These are phyloP conservation scores for Chalaropsis thielavioides DNA, from an alignment of 2,329 filamentous ascomycete species.

Conservation along the genomic window DNA sequence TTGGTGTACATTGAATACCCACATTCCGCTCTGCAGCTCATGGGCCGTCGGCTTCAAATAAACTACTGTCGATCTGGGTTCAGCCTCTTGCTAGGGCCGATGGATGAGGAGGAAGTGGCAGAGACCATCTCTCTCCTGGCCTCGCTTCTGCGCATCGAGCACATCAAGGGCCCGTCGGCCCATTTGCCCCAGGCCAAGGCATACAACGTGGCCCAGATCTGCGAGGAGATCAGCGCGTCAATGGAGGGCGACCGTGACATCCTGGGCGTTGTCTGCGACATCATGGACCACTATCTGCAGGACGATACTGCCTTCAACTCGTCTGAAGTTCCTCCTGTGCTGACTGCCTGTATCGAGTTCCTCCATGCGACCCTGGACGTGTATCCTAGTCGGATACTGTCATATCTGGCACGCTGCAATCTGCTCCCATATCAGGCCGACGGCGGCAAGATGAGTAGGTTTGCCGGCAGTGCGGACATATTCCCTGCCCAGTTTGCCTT, in stretches of 20 bases:
- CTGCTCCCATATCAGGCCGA: constrained; percentile 64
- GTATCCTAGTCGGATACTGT: constrained; percentile 79
- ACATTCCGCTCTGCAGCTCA: constrained; percentile 66
- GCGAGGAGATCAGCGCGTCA: constrained; percentile 42
- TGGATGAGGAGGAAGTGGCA: constrained; percentile 47
- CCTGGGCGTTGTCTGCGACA: constrained; percentile 65
- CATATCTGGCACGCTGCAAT: constrained; percentile 67
- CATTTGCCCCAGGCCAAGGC: constrained; percentile 16
- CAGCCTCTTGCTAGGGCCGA: constrained; percentile 36
- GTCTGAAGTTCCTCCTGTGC: constrained; percentile 49
- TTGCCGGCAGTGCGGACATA: constrained; percentile 73
- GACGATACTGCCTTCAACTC: constrained; percentile 43
- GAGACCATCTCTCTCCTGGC: constrained; percentile 64
- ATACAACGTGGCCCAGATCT: constrained; percentile 32
- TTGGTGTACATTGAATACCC: constrained; percentile 62
- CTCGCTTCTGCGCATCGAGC: constrained; percentile 46
- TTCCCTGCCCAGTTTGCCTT: constrained; percentile 63
- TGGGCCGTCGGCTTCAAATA: constrained; percentile 62
- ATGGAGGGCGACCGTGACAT: constrained; percentile 54
- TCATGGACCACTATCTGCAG: constrained; percentile 59
- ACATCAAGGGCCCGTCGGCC: constrained; percentile 25
- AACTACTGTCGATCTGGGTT: constrained; percentile 44
- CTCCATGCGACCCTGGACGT: constrained; percentile 56
- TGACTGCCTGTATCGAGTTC: constrained; percentile 64
- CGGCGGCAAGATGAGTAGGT: constrained; percentile 59